phyloP scores from a whole-genome alignment of 192 early-diverging fungal species.

The Rhizoclosmatium globosum region DNA sequence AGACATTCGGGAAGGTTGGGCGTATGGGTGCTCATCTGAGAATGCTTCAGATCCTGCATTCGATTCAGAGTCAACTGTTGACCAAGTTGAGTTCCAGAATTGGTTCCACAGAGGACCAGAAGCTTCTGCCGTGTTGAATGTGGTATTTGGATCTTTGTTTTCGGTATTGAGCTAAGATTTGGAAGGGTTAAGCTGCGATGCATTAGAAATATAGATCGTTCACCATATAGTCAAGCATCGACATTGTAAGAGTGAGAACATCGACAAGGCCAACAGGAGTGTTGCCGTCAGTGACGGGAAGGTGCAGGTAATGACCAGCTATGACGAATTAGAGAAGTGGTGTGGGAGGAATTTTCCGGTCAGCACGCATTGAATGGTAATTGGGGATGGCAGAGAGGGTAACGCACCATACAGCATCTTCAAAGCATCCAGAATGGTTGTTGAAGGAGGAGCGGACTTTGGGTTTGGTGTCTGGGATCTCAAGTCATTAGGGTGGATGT shows the following conservation, averaged over 20 bases:
- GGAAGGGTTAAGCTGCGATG: not conserved
- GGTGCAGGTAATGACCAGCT: conserved; percentile 56
- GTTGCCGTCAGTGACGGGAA: conserved; percentile 54
- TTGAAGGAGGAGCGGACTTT: conserved; percentile 47
- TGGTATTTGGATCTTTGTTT: not conserved
- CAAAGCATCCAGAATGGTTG: conserved; percentile 57
- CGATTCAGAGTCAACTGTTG: conserved; percentile 19
- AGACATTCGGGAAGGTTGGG: not conserved
- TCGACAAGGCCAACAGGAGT: conserved; percentile 56
- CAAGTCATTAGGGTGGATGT: not conserved
- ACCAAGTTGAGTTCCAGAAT: conserved; percentile 51
- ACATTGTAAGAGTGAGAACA: conserved; percentile 57
- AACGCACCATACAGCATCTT: conserved; percentile 54
- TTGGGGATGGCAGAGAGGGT: too few relatives aligned
- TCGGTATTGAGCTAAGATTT: not conserved
- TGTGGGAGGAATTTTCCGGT: too few relatives aligned
- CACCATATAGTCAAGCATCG: conserved; percentile 56
- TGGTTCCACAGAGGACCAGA: conserved; percentile 52
- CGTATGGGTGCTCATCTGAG: not conserved
- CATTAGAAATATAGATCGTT: not conserved
- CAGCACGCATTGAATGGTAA: too few relatives aligned
- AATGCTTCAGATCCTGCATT: conserved; percentile 17
- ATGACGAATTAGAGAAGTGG: not conserved
- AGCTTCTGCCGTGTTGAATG: conserved; percentile 12
- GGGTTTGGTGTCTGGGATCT: conserved; percentile 56